Evolutionary conservation across 1,284 basidiomycete genomes (phyloP), one percentile per base, ranked within the genome.

Genomic region (Tilletia setariae): DNA sequence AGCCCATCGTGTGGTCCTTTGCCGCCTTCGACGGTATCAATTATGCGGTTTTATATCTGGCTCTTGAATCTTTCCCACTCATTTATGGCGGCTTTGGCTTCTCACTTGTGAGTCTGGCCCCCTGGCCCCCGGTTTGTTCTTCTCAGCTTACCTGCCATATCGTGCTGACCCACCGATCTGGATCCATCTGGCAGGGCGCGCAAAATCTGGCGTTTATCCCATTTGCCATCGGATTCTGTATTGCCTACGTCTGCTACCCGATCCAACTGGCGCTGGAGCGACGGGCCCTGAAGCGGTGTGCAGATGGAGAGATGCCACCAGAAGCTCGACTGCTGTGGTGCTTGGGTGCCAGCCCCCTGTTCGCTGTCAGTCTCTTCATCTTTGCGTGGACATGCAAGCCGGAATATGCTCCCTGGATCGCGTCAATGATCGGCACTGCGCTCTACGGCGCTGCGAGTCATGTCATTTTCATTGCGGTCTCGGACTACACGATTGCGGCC

Each of bases 21-120:
- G 67, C 71, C 23, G n/a, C 72, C 2, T 85, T 83, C 56, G 74
- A 80, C 46, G 70, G 72, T 1, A 43, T 72, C 43, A 79, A 78
- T 63, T 79, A 79, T 65, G 67, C 70, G 13, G 46, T 73, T 8
- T 43, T 65, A 11, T 84, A 84, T 75, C 78, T 80, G 59, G 81
- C 82, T 70, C 78, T 84, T 69, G 81, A 81, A 64, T 75, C 82
- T 4, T 80, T 81, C 72, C 81, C 83, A 1, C 74, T 83, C 59
- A 78, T 85, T 59, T 84, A 83, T 66, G 56, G 32, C 11, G 74
- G 79, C n/a, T 76, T 71, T 35, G 68, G 69, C 25, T 80, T 77
- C 67, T 67, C 63, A 25, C 56, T 62, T 1, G 71, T 61, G 28
- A 3, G 53, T 30, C 9, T n/a, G 44, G 44, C 13, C 13, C 1